Evolutionary conservation across 805 yeast species (phyloP), one percentile per base, ranked within the genome.

Genomic region (Nakazawaea wyomingensis): DNA sequence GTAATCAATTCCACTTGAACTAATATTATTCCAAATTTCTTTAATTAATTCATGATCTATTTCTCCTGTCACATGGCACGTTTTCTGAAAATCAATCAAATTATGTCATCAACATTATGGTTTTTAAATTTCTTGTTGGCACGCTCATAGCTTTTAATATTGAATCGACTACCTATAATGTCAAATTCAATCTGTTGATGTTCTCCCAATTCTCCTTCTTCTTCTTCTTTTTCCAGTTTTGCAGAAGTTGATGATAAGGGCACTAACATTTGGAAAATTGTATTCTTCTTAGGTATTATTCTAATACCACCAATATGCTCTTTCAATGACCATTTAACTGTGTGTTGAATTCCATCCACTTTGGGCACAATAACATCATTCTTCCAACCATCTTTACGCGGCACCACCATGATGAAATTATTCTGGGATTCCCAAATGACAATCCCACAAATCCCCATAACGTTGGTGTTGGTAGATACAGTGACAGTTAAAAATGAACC

Each of bases 391-490:
- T 59, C 60, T 8, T 54, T 54, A 35, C 73, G 55, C 3, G 73
- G 73, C 1, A 80, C 72, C 10, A 80, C 79, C 37, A 88, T 54
- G 2, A 86, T 71, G 54, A 86, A 82, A 47, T 75, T 73, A 50
- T 79, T 78, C 57, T 84, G 88, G 7, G 91, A 74, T 56, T 89
- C 97, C 84, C 93, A 85, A 2, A 86, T 64, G 2, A 89, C 85
- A 4, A 89, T 84, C 0, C 97, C 97, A 30, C 66, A 50, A 26
- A 71, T 52, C 0, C 93, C 95, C 6, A 82, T 68, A 43, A 76
- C 55, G 39, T 76, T 72, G 4, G 69, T 64, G 53, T 82, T 83
- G 17, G 64, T 61, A n/a, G 86, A 69, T 37, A 76, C 72, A 2
- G 68, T 53, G 0, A 89, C 89, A 11, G 68, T 69, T 11, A 88